Percentiles rank a stretch among this genome's conserved stretches.
Conservation (phyloP, 129 eudicot genomes). For the Ambrosia trifida region DNA sequence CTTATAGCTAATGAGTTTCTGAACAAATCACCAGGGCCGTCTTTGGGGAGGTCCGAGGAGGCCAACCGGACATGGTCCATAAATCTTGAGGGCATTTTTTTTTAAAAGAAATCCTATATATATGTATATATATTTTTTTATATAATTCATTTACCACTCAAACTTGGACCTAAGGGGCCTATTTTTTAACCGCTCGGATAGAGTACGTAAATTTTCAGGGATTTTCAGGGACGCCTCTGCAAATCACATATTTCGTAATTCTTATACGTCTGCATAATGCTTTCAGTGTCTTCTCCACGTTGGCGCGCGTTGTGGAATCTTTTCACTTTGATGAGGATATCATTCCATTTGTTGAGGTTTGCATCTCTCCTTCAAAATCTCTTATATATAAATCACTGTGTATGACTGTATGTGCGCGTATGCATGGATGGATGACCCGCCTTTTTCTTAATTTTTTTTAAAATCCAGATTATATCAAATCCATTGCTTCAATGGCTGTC, state of each 20-base stretch:
- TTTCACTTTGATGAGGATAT: slow-evolving; percentile 51
- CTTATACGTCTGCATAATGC: slow-evolving; percentile 15
- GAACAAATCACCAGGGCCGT: background rate
- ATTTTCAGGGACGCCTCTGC: too few species aligned
- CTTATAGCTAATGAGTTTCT: slow-evolving; percentile 6
- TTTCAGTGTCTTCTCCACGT: slow-evolving; percentile 56
- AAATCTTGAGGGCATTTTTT: too few species aligned
- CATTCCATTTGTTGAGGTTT: slow-evolving; percentile 53
- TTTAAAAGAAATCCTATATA: too few species aligned
- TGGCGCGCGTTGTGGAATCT: slow-evolving; percentile 45
- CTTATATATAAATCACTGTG: background rate
- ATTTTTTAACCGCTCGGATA: too few species aligned
- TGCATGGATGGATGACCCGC: background rate
- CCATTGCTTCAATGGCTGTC: slow-evolving; percentile 68
- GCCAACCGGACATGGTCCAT: too few species aligned
- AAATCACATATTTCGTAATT: background rate
- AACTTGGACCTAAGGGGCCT: too few species aligned
- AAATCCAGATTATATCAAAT: slow-evolving; percentile 44
- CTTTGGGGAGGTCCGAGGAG: too few species aligned
- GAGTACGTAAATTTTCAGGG: too few species aligned
- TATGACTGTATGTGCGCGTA: background rate
- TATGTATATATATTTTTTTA: too few species aligned
- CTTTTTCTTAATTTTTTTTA: slow-evolving; percentile 4
- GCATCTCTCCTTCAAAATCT: slow-evolving; percentile 26
- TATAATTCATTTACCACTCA: too few species aligned